Percentiles rank a stretch among this genome's conserved stretches.
These are phyloP conservation scores for Ophidiomyces ophidiicola DNA, from an alignment of 2,329 filamentous ascomycete genomes.

Conservation along the genomic window DNA sequence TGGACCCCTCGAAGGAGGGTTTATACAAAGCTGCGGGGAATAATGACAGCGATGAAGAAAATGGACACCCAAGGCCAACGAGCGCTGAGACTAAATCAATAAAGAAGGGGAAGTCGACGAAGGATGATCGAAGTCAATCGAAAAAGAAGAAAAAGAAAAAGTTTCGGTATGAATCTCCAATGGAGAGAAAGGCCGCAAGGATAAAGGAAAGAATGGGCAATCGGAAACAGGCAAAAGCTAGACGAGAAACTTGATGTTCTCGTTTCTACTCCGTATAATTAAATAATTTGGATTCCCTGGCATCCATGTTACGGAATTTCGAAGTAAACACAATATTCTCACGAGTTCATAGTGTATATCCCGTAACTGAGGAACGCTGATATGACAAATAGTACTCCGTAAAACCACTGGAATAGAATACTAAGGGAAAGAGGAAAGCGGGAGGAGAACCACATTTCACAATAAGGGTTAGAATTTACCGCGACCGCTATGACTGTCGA, in stretches of 20 bases:
- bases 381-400: not conserved
- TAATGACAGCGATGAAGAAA: slow-evolving; percentile 24
- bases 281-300: slow-evolving; percentile 7
- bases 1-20: slow-evolving; percentile 65
- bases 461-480: too few species aligned
- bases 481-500: too few species aligned
- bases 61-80: slow-evolving; percentile 20
- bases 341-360: slow-evolving; percentile 1
- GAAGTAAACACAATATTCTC: not conserved
- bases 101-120: slow-evolving; percentile 39
- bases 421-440: not conserved
- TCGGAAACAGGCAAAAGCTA: slow-evolving; percentile 53
- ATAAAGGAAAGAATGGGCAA: slow-evolving; percentile 57
- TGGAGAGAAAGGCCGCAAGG: slow-evolving; percentile 55
- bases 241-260: slow-evolving; percentile 30
- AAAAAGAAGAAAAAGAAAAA: slow-evolving; percentile 65
- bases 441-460: too few species aligned
- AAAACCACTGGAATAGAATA: not conserved
- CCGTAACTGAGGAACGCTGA: slow-evolving; percentile 2
- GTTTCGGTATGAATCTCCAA: slow-evolving; percentile 85
- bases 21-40: slow-evolving; percentile 44
- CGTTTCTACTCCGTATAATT: slow-evolving; percentile 7
- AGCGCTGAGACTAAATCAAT: slow-evolving; percentile 13
- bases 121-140: slow-evolving; percentile 36
- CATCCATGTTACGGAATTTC: slow-evolving; percentile 3